Evolutionary conservation across 2,329 filamentous ascomycete species (phyloP).

Genomic region (Leptographium lundbergii): DNA sequence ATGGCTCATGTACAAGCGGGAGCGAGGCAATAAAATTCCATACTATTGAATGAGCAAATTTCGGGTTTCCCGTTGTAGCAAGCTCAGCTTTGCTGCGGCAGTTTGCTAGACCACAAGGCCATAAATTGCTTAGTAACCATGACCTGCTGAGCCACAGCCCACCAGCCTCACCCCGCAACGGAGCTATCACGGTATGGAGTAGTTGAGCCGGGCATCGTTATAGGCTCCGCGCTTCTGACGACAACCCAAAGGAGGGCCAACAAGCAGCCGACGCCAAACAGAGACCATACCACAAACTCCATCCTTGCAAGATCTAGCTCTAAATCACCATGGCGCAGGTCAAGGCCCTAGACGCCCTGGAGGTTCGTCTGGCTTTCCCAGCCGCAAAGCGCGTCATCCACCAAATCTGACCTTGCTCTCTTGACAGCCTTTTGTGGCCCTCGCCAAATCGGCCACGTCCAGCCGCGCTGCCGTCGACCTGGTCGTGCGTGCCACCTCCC

Average conservation of each 20-base stretch:
- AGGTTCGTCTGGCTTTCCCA: conserved; percentile 29
- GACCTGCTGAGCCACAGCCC: not conserved
- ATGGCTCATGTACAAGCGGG: not conserved
- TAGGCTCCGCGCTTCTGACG: not conserved
- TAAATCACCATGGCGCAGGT: conserved; percentile 55
- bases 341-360: conserved; percentile 51
- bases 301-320: not conserved
- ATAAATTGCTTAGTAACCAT: not conserved
- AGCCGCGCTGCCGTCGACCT: conserved; percentile 77
- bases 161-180: not conserved
- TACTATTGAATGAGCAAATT: not conserved
- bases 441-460: conserved; percentile 75
- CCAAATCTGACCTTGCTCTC: not conserved
- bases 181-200: not conserved
- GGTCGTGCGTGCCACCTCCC: conserved; percentile 77
- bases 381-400: not conserved
- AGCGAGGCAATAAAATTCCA: not conserved
- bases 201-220: not conserved
- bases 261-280: not conserved
- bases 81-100: not conserved
- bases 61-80: not conserved
- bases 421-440: conserved; percentile 73
- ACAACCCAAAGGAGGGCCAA: not conserved
- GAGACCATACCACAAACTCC: not conserved
- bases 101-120: not conserved